A percentile compares a stretch with the other conserved stretches of the same genome.
Conservation (phyloP, 1,284 basidiomycete species). For the Puccinia polysora region DNA sequence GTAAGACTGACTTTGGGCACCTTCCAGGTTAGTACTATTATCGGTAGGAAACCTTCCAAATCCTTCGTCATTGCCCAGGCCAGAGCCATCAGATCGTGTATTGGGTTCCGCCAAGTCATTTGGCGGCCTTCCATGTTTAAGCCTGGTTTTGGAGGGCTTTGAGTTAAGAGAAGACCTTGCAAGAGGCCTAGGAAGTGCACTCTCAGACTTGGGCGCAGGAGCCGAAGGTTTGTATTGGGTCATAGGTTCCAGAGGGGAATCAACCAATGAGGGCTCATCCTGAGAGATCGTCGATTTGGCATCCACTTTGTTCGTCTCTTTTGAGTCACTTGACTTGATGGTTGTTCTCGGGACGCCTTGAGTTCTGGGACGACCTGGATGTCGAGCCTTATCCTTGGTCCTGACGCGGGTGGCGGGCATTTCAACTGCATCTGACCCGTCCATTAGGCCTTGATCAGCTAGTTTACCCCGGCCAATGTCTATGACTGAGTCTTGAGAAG, state of each 20-base stretch:
- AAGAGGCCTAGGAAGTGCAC: background rate
- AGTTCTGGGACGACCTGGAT: constrained; percentile 4
- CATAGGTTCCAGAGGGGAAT: background rate
- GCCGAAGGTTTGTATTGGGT: background rate
- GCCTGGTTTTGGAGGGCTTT: background rate
- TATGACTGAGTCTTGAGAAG: background rate
- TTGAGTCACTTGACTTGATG: background rate
- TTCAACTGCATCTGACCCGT: background rate
- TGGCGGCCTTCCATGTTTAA: background rate
- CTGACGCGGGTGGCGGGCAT: background rate
- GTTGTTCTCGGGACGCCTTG: background rate
- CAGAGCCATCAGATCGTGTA: no score
- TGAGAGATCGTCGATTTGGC: background rate
- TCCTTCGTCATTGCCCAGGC: no score
- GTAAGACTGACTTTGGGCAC: no score
- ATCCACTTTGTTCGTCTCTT: background rate
- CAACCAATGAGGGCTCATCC: background rate
- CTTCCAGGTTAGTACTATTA: no score
- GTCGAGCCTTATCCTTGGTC: background rate
- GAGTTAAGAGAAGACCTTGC: background rate
- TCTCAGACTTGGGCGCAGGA: background rate
- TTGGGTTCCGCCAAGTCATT: background rate
- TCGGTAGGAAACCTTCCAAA: no score
- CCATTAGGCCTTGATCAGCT: background rate
- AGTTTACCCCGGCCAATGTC: constrained; percentile 26